These are phyloP conservation scores for Monosporozyma aerobia DNA, from an alignment of 805 yeast species.

Conservation along the genomic window DNA sequence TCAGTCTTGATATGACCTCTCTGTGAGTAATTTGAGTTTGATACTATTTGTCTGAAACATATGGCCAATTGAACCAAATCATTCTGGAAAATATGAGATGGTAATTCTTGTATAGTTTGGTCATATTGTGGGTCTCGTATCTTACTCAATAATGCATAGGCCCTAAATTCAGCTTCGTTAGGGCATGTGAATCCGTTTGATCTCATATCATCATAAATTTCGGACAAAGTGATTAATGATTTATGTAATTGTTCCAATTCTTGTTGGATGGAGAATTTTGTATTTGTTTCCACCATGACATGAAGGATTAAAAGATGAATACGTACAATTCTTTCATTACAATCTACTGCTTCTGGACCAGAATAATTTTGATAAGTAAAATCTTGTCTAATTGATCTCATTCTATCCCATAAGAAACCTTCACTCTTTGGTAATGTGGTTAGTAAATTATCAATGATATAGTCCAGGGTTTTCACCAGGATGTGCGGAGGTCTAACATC, in stretches of 20 bases:
- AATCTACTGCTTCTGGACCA: slow-evolving; percentile 89
- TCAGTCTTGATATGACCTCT: slow-evolving; percentile 44
- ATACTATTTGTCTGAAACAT: slow-evolving; percentile 53
- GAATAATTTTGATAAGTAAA: slow-evolving; percentile 90
- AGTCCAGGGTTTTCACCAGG: slow-evolving; percentile 55
- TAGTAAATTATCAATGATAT: slow-evolving; percentile 56
- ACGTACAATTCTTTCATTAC: slow-evolving; percentile 85
- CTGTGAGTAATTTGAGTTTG: slow-evolving; percentile 51
- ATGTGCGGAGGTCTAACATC: slow-evolving; percentile 92
- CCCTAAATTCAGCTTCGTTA: slow-evolving; percentile 88
- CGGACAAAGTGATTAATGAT: slow-evolving; percentile 77
- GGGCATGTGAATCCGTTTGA: slow-evolving; percentile 59
- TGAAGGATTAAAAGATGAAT: slow-evolving; percentile 78
- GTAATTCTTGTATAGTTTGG: slow-evolving; percentile 60
- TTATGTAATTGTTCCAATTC: slow-evolving; percentile 92
- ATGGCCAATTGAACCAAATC: slow-evolving; percentile 61
- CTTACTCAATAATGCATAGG: slow-evolving; percentile 74
- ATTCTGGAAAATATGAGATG: slow-evolving; percentile 44
- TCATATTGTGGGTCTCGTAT: slow-evolving; percentile 80
- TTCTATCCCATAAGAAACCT: slow-evolving; percentile 92
- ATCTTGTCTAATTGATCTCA: slow-evolving; percentile 92
- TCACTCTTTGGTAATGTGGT: slow-evolving; percentile 73
- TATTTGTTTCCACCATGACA: slow-evolving; percentile 64
- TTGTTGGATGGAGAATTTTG: slow-evolving; percentile 85
- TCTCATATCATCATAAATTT: slow-evolving; percentile 75